Conservation (phyloP, 768 basidiomycete species). For the Strobilomyces dryophilus region DNA sequence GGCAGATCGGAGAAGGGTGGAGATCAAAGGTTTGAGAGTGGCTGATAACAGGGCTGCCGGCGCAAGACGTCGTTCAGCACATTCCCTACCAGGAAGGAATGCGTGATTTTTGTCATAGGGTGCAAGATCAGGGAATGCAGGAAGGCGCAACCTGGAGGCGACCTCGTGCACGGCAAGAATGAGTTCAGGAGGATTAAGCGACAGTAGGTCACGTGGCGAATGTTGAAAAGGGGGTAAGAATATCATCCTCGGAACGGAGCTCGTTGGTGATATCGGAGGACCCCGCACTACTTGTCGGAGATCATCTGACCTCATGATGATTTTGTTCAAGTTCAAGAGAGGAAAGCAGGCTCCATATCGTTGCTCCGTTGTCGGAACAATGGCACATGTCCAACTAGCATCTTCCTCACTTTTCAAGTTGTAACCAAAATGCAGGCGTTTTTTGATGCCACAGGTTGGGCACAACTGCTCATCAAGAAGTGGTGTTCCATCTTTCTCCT, state of each 20-base stretch:
- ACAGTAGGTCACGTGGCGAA: constrained; percentile 21
- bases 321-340: constrained; percentile 13
- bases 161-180: constrained; percentile 26
- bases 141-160: constrained; percentile 16
- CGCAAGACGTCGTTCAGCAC: constrained; percentile 27
- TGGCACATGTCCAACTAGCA: constrained; percentile 20
- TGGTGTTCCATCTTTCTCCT: constrained; percentile 21
- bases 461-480: constrained; percentile 22
- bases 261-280: constrained; percentile 2
- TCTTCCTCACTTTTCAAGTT: constrained; percentile 20
- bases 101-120: constrained; percentile 3
- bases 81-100: constrained; percentile 13
- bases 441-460: constrained; percentile 28
- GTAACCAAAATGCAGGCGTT: constrained; percentile 23
- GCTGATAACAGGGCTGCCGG: constrained; percentile 37
- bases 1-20: constrained; percentile 31
- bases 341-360: constrained; percentile 17
- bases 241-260: constrained; percentile 1
- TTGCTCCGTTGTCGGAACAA: constrained; percentile 22
- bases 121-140: constrained; percentile 17
- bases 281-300: constrained; percentile 15
- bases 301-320: constrained; percentile 13
- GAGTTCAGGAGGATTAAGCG: constrained; percentile 24
- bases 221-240: constrained; percentile 13
- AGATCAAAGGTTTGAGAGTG: constrained; percentile 30